phyloP scores from a whole-genome alignment of 2,329 filamentous ascomycete species.

The Phyllosticta citribraziliensis region DNA sequence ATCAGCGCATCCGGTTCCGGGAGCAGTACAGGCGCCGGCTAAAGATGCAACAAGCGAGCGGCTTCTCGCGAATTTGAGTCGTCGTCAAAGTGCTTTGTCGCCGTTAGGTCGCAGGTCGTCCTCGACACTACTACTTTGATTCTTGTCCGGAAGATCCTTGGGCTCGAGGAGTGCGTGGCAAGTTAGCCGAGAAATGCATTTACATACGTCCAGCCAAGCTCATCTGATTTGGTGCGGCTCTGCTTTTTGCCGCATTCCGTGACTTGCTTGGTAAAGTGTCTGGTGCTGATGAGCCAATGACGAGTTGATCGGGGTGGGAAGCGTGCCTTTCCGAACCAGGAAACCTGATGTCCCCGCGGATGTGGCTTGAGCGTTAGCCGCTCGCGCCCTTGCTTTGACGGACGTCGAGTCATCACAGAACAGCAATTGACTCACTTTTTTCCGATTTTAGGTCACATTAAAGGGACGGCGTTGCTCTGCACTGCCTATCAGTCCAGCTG shows the following conservation, averaged over 20 bases:
- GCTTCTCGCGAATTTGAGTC: not conserved
- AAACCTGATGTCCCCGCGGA: not conserved
- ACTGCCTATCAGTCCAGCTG: not conserved
- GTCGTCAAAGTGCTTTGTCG: too few species aligned
- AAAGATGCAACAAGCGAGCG: conserved; percentile 25
- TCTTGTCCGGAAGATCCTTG: not conserved
- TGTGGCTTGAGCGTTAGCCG: not conserved
- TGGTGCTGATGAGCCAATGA: not conserved
- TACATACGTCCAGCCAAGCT: not conserved
- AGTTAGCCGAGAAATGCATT: not conserved
- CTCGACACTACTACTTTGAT: too few species aligned
- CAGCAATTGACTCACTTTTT: not conserved
- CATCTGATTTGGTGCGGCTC: not conserved
- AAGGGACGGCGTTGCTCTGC: not conserved
- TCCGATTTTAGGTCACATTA: not conserved
- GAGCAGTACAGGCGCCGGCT: conserved; percentile 50
- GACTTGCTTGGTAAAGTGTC: not conserved
- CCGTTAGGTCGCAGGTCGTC: too few species aligned
- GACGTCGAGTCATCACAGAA: not conserved
- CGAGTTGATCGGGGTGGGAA: not conserved
- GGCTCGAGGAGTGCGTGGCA: not conserved
- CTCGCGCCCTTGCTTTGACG: not conserved
- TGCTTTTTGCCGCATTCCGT: not conserved
- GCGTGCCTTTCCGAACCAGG: not conserved
- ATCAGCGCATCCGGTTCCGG: conserved; percentile 55